A percentile compares a stretch with the other conserved stretches of the same genome.
Evolutionary conservation across 2,329 filamentous ascomycete species (phyloP).

Genomic region (Cladorrhinum sp.): DNA sequence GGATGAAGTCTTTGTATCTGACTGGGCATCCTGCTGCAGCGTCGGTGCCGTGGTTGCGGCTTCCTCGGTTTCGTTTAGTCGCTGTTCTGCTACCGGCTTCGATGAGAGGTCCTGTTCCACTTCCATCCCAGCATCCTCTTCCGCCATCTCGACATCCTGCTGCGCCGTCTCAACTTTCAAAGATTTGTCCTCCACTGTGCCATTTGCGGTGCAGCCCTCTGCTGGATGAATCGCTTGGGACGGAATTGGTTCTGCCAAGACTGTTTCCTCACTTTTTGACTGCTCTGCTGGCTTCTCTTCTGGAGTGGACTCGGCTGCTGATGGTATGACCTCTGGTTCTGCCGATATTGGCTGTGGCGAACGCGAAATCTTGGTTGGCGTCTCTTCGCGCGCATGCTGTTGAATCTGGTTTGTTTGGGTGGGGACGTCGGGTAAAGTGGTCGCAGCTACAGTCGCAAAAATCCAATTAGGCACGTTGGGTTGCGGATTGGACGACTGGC

Average conservation of each 20-base stretch:
- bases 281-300: not conserved
- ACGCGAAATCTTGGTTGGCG: not conserved
- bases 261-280: not conserved
- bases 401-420: not conserved
- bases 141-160: not conserved
- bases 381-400: constrained; percentile 1
- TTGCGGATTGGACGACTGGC: not conserved
- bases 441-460: not conserved
- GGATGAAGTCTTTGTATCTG: not conserved
- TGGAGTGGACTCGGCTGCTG: not conserved
- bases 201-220: not conserved
- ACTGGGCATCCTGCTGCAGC: not conserved
- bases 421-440: constrained; percentile 1
- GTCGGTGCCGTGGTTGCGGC: not conserved
- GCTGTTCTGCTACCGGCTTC: not conserved
- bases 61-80: constrained; percentile 1
- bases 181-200: not conserved
- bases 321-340: not conserved
- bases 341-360: not conserved
- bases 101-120: not conserved
- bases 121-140: not conserved
- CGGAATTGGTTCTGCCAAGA: not conserved
- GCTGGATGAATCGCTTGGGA: not conserved
- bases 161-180: not conserved
- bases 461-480: not conserved